A percentile compares a stretch with the other conserved stretches of the same genome.
Evolutionary conservation across 139 green algal species (phyloP).

Genomic region (Limnomonas spitsbergensis): DNA sequence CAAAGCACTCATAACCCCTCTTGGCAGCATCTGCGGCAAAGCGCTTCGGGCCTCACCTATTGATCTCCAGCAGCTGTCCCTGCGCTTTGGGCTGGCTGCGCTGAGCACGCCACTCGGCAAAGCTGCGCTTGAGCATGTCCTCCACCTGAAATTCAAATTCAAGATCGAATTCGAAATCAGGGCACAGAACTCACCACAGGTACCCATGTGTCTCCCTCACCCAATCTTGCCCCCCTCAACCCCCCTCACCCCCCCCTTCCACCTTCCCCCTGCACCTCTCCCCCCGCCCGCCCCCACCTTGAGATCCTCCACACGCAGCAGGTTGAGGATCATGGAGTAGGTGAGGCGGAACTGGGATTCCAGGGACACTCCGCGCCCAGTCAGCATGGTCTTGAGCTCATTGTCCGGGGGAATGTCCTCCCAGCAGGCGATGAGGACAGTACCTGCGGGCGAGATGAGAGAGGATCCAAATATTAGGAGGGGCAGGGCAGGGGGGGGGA

Average conservation of each 20-base stretch:
- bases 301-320: slow-evolving; percentile 91
- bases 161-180: neutral
- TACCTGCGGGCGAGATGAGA: slow-evolving; percentile 45
- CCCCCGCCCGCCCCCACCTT: too few species aligned
- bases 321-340: slow-evolving; percentile 97
- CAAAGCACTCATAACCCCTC: too few species aligned
- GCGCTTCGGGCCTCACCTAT: neutral
- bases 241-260: too few species aligned
- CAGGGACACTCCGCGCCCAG: slow-evolving; percentile 74
- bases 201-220: too few species aligned
- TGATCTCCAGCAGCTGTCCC: neutral
- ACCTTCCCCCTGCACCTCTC: too few species aligned
- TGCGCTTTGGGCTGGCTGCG: slow-evolving; percentile 52
- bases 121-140: slow-evolving; percentile 92
- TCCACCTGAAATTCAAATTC: slow-evolving; percentile 67
- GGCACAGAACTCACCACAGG: neutral
- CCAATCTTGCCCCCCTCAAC: too few species aligned
- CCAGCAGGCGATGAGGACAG: slow-evolving; percentile 86
- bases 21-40: too few species aligned
- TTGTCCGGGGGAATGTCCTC: slow-evolving; percentile 56
- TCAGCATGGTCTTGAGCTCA: slow-evolving; percentile 75
- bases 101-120: slow-evolving; percentile 92
- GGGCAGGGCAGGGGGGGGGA: too few species aligned
- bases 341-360: slow-evolving; percentile 92
- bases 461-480: neutral